These are phyloP conservation scores for Medicago lupulina DNA, from an alignment of 306 rosid species.

Conservation along the genomic window DNA sequence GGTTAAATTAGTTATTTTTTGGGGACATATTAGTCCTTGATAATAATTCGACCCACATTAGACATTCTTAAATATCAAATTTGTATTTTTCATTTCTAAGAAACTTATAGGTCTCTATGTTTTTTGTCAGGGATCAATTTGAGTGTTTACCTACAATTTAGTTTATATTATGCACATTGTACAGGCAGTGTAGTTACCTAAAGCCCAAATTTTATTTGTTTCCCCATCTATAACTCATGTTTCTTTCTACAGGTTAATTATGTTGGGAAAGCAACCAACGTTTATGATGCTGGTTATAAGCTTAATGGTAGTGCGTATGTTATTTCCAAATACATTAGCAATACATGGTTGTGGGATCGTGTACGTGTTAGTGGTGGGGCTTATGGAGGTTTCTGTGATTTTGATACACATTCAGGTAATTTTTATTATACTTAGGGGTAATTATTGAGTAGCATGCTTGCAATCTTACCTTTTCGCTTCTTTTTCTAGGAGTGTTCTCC, in stretches of 20 bases:
- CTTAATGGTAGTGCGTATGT: constrained; percentile 94
- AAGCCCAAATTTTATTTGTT: constrained; percentile 13
- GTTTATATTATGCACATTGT: constrained; percentile 28
- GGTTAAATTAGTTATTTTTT: not conserved
- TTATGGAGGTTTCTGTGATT: constrained; percentile 96
- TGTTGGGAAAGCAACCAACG: constrained; percentile 92
- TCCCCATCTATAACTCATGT: constrained; percentile 36
- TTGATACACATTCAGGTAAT: constrained; percentile 93
- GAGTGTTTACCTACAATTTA: not conserved
- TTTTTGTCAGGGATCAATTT: not conserved
- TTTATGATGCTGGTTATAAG: constrained; percentile 79
- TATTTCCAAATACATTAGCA: constrained; percentile 83
- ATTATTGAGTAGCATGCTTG: constrained; percentile 28
- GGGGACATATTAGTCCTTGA: not conserved
- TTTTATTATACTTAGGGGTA: constrained; percentile 11
- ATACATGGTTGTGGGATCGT: constrained; percentile 99
- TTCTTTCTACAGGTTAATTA: constrained; percentile 80
- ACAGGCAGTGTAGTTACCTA: not conserved
- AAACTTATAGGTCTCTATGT: not conserved
- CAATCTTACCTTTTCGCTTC: constrained; percentile 44
- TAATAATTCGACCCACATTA: not conserved
- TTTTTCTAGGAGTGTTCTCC: constrained; percentile 80
- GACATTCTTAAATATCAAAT: not conserved
- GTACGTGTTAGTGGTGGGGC: constrained; percentile 99
- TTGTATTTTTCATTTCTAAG: not conserved